Evolutionary conservation across 1,284 basidiomycete genomes (phyloP).

Genomic region (Irpex lacteus): DNA sequence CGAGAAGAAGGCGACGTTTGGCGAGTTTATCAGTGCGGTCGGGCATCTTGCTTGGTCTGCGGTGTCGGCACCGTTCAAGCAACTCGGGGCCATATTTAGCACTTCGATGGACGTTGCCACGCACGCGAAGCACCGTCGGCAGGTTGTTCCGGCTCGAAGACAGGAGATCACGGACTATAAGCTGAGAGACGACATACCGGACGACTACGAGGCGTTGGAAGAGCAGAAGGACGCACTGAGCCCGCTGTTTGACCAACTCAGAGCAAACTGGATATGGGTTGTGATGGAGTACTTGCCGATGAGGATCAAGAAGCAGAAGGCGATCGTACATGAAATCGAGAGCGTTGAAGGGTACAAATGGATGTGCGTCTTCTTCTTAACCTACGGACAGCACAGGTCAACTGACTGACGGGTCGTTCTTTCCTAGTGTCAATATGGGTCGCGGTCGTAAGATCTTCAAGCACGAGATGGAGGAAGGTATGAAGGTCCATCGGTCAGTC

Average conservation of each 20-base stretch:
- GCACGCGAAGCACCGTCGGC: background rate
- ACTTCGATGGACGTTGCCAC: background rate
- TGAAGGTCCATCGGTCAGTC: constrained; percentile 22
- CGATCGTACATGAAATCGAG: constrained; percentile 9
- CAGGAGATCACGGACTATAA: constrained; percentile 1
- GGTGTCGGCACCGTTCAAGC: background rate
- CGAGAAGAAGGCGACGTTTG: background rate
- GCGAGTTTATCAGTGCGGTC: background rate
- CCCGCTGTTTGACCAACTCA: constrained; percentile 49
- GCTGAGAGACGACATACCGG: background rate
- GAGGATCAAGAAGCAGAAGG: constrained; percentile 16
- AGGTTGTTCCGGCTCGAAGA: background rate
- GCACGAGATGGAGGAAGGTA: constrained; percentile 13
- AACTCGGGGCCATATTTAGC: background rate
- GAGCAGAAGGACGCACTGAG: constrained; percentile 47
- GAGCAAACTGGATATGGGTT: constrained; percentile 13
- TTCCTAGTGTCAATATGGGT: constrained; percentile 17
- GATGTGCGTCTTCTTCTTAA: constrained; percentile 11
- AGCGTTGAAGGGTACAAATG: constrained; percentile 13
- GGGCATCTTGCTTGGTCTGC: background rate
- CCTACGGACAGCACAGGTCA: background rate
- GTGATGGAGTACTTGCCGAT: constrained; percentile 16
- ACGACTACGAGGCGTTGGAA: constrained; percentile 29
- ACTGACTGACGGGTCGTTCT: background rate
- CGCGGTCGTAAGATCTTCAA: constrained; percentile 16